Base-by-base conservation (phyloP, 2,329 filamentous ascomycete genomes). In the Lachnellula hyalina region DNA sequence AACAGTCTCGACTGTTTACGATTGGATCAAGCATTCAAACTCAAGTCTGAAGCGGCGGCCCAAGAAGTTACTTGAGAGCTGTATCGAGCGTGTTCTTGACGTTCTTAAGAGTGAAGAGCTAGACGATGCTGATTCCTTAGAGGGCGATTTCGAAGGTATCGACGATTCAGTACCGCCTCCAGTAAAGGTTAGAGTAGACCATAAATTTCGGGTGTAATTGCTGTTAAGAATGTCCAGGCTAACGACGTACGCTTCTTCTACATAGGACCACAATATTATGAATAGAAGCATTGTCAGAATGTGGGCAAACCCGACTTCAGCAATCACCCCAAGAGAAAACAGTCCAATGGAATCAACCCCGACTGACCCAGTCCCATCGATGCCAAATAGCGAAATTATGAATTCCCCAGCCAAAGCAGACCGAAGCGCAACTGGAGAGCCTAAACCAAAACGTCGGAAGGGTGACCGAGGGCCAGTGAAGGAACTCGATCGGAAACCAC, bases 31-130 rank as follows among this genome's bases (percentile, higher is more conserved):
- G 63, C 75, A 77, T 49, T 96, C 91, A 14, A 96, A 96, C 69
- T 96, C 91, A 0, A 91, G 87, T 63, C 73, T 97, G 21, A 90
- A 89, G 59, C 79, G 94, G 21, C 84, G 88, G 62, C 90, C 90
- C 40, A 96, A 94, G 71, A 86, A 85, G 57, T 77, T 87, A 0
- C 74, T 97, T 1, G 89, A 96, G 69, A 89, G 94, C 60, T 87
- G 88, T 36, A 90, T 97, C 60, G 90, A 96, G 58, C 79, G 90
- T 7, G 90, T 92, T 0, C 74, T 96, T 15, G 81, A 85, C 7
- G 83, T 90, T 17, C 76, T 93, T 5, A 86, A 85, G 53, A 75
- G 78, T 61, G 83, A 57, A 28, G 66, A 66, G 41, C 61, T 67
- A 40, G 67, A 79, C 50, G 76, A 78, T 50, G 72, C 71, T 47